Base-by-base conservation (phyloP, 768 basidiomycete genomes). In the Tulasnella sp. region DNA sequence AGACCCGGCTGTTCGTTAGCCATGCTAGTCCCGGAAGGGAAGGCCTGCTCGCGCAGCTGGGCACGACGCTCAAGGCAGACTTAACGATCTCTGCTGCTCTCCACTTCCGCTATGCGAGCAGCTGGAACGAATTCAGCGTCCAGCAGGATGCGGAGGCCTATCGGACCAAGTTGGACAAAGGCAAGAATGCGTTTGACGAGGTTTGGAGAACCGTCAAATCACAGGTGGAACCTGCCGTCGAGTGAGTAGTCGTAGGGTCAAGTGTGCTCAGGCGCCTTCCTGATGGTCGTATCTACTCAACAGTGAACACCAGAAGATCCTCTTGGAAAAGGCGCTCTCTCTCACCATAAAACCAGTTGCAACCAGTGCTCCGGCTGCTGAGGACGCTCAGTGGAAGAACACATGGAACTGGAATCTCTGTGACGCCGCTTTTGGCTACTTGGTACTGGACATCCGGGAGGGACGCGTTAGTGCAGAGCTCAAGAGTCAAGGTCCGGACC, bases 351-450 rank as follows among this genome's bases (percentile, higher is more conserved):
- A 94, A 71, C 97, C 97, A 1, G 86, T 88, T 6, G 82, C 87
- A 0, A 87, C 88, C 12, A 88, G 89, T 2, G 89, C 89, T 2
- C 36, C 68, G 14, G 71, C 56, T 21, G 31, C 73, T 39, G 97
- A 99, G 84, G 96, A 98, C 82, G 91, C 93, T 3, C 92, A 94
- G 0, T 99, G 98, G 98, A 99, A 98, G 86, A 98, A 98, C 84
- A 96, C 95, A 84, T 98, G 97, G 97, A 96, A 98, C 84, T 98
- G 97, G 97, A 97, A 98, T 83, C 86, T 99, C 62, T 96, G 96
- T 81, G 98, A 99, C 82, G 97, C 97, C 8, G 94, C 96, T 2
- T 98, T 93, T 80, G 97, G 98, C 1, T 91, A 91, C 16, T 88
- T 99, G 44, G 87, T 98, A 1, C 87, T 99, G 71, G 96, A 98